Conservation (phyloP, 768 basidiomycete genomes). For the Punctularia strigosozonata region DNA sequence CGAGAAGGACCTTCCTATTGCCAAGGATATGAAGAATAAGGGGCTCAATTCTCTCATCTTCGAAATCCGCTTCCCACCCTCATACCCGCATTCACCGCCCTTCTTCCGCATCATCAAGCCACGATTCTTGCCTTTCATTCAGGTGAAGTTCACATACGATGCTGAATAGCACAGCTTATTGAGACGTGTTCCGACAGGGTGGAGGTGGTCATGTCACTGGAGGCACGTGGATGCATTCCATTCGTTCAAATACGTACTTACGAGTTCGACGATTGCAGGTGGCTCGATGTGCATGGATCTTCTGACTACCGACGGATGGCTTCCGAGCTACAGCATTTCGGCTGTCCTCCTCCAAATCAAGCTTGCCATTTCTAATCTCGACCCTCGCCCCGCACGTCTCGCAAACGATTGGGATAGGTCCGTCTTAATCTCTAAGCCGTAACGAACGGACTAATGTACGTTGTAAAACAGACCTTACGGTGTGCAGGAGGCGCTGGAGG, state of each 20-base stretch:
- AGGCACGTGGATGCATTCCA: constrained; percentile 21
- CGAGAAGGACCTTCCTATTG: constrained; percentile 46
- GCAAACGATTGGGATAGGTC: constrained; percentile 39
- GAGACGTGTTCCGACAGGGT: constrained; percentile 20
- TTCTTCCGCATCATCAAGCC: constrained; percentile 71
- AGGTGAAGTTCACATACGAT: constrained; percentile 14
- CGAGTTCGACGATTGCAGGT: constrained; percentile 22
- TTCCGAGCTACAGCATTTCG: constrained; percentile 18
- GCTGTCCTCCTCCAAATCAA: constrained; percentile 51
- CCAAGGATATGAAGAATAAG: constrained; percentile 41
- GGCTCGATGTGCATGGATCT: constrained; percentile 72
- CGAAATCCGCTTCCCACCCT: constrained; percentile 58
- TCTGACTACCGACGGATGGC: constrained; percentile 41
- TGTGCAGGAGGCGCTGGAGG: constrained; percentile 46
- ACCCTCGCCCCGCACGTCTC: constrained; percentile 52
- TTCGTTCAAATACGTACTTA: constrained; percentile 1
- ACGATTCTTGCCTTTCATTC: constrained; percentile 56
- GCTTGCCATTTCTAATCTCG: constrained; percentile 55
- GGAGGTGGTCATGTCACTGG: constrained; percentile 62
- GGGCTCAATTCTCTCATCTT: constrained; percentile 56
- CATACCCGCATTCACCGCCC: constrained; percentile 58
- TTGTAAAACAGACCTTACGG: constrained; percentile 23
- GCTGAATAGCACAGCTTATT: background rate
- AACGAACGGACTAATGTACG: no score
- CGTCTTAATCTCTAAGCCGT: no score